Conservation (phyloP, 345 rosid species). For the Euphorbia lathyris region DNA sequence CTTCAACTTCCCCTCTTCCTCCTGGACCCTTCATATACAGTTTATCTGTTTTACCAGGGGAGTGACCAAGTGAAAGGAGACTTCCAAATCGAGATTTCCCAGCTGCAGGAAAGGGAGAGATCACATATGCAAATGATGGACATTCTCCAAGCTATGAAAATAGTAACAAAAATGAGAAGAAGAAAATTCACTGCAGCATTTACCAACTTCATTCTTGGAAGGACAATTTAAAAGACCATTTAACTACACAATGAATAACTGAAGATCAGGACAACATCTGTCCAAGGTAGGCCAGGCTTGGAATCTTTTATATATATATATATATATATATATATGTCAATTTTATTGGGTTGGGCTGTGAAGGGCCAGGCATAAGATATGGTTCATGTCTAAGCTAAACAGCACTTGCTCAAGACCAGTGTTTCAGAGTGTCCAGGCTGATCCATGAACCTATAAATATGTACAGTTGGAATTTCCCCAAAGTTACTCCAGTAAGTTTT, state of each 20-base stretch:
- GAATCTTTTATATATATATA: too few relatives aligned
- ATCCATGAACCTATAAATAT: background rate
- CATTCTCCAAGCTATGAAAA: background rate
- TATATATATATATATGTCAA: too few relatives aligned
- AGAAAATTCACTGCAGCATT: background rate
- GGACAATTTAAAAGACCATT: background rate
- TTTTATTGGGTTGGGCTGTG: background rate
- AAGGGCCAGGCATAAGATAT: background rate
- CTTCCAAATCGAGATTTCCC: conserved; percentile 83
- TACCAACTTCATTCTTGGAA: background rate
- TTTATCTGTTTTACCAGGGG: conserved; percentile 75
- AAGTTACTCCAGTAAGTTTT: too few relatives aligned
- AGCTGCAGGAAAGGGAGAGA: conserved; percentile 35
- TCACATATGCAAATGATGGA: conserved; percentile 1
- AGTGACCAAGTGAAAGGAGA: conserved; percentile 66
- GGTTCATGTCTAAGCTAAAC: background rate
- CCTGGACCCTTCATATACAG: conserved; percentile 97
- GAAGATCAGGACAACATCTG: too few relatives aligned
- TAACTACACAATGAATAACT: background rate
- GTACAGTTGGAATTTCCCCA: too few relatives aligned
- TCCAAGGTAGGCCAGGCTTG: too few relatives aligned
- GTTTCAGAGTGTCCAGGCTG: background rate
- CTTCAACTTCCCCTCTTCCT: conserved; percentile 99
- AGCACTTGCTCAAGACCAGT: background rate
- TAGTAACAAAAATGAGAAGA: background rate